Evolutionary conservation across 352 stramenopile genomes (phyloP).

Genomic region (Stephanocyclus meneghinianus): DNA sequence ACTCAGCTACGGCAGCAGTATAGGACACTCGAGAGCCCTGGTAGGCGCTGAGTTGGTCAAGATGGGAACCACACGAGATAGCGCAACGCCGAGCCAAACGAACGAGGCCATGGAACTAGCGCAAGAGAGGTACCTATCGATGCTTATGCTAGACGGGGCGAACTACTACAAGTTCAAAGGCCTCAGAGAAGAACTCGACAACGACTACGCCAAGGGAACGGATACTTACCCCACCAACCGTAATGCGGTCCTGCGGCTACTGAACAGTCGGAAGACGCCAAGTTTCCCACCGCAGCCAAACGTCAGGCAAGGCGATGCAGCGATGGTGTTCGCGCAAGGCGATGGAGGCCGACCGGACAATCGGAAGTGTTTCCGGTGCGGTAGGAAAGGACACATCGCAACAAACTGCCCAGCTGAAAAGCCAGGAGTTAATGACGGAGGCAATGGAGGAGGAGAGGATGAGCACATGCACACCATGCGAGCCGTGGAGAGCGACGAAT

Average conservation of each 20-base stretch:
- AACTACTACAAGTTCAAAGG: not conserved
- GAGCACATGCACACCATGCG: constrained; percentile 2
- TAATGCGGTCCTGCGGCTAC: not conserved
- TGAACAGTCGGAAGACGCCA: not conserved
- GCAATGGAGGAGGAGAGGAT: not conserved
- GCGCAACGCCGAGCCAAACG: too few species aligned
- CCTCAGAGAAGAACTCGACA: too few species aligned
- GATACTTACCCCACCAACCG: too few species aligned
- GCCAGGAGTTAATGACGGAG: not conserved
- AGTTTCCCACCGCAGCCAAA: not conserved
- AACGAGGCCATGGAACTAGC: too few species aligned
- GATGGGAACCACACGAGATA: too few species aligned
- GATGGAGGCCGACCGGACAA: not conserved
- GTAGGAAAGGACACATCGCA: not conserved
- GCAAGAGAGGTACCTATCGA: not conserved
- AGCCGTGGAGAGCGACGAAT: not conserved
- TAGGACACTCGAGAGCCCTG: too few species aligned
- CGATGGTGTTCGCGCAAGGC: not conserved
- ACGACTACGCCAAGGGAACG: too few species aligned
- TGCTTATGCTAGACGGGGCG: constrained; percentile 11
- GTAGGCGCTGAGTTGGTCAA: too few species aligned
- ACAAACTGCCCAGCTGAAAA: not conserved
- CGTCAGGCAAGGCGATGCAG: not conserved
- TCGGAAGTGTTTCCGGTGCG: not conserved
- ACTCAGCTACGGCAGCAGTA: too few species aligned